A percentile compares a stretch with the other conserved stretches of the same genome.
These are phyloP conservation scores for Chaetomium olivaceum DNA, from an alignment of 2,329 filamentous ascomycete genomes.

Conservation along the genomic window DNA sequence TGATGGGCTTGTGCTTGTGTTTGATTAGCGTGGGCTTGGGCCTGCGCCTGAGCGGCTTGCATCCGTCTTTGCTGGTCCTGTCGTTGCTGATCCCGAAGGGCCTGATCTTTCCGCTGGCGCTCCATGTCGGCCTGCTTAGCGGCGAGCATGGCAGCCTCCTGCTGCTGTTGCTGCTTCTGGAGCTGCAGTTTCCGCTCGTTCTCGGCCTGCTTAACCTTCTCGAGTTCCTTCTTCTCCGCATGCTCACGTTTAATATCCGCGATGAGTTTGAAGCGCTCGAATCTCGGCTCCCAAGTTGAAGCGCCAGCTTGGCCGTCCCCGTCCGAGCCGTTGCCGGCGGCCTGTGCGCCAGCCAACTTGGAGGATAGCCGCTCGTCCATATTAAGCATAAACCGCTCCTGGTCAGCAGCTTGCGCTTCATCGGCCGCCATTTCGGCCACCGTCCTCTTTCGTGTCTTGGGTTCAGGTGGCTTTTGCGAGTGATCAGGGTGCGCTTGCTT, in stretches of 20 bases:
- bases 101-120: slow-evolving; percentile 44
- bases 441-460: slow-evolving; percentile 89
- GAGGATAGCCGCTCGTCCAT: slow-evolving; percentile 80
- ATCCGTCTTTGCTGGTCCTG: slow-evolving; percentile 35
- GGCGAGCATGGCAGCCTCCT: slow-evolving; percentile 39
- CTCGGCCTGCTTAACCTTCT: slow-evolving; percentile 68
- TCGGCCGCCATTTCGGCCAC: slow-evolving; percentile 94
- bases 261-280: slow-evolving; percentile 89
- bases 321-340: slow-evolving; percentile 61
- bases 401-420: slow-evolving; percentile 84
- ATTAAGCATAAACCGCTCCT: slow-evolving; percentile 89
- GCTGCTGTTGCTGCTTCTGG: slow-evolving; percentile 50
- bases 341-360: slow-evolving; percentile 57
- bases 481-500: slow-evolving; percentile 76
- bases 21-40: slow-evolving; percentile 10
- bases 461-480: slow-evolving; percentile 71
- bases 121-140: slow-evolving; percentile 46
- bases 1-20: slow-evolving; percentile 1
- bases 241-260: slow-evolving; percentile 79
- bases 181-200: slow-evolving; percentile 55
- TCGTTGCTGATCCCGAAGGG: slow-evolving; percentile 37
- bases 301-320: slow-evolving; percentile 71
- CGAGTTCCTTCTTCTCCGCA: slow-evolving; percentile 73
- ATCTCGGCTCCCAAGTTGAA: slow-evolving; percentile 78
- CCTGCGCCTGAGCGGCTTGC: slow-evolving; percentile 35